Evolutionary conservation across 768 basidiomycete genomes (phyloP).

Genomic region (Tylopilus rubrobrunneus): DNA sequence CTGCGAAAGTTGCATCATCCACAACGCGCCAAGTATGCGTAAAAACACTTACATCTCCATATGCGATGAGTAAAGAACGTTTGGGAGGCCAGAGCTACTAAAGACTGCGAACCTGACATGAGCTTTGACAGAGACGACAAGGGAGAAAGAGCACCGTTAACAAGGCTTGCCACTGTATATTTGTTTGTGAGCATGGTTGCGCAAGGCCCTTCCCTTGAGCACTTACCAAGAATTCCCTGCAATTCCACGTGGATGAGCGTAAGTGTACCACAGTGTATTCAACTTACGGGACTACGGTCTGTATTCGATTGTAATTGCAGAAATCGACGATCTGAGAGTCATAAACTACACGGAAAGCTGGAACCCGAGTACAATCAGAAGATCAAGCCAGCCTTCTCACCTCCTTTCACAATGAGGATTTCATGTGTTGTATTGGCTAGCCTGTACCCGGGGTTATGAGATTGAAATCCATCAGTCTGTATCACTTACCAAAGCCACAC

Average conservation of each 20-base stretch:
- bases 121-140: not conserved
- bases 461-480: not conserved
- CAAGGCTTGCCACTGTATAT: slow-evolving; percentile 3
- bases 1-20: not conserved
- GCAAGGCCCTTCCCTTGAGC: not conserved
- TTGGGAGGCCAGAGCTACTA: slow-evolving; percentile 5
- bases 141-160: not conserved
- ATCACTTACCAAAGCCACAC: not conserved
- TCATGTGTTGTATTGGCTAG: not conserved
- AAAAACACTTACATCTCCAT: slow-evolving; percentile 7
- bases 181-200: not conserved
- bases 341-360: not conserved
- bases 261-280: not conserved
- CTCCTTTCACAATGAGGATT: slow-evolving; percentile 1
- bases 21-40: too few species aligned
- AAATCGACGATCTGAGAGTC: not conserved
- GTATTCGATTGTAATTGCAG: not conserved
- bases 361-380: not conserved
- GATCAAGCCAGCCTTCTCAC: not conserved
- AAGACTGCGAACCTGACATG: not conserved
- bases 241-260: too few species aligned
- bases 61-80: slow-evolving; percentile 10
- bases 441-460: not conserved
- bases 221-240: slow-evolving; percentile 7
- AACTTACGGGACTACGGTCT: slow-evolving; percentile 1